Conservation (phyloP, 78 protist genomes). For the Guillardia theta region DNA sequence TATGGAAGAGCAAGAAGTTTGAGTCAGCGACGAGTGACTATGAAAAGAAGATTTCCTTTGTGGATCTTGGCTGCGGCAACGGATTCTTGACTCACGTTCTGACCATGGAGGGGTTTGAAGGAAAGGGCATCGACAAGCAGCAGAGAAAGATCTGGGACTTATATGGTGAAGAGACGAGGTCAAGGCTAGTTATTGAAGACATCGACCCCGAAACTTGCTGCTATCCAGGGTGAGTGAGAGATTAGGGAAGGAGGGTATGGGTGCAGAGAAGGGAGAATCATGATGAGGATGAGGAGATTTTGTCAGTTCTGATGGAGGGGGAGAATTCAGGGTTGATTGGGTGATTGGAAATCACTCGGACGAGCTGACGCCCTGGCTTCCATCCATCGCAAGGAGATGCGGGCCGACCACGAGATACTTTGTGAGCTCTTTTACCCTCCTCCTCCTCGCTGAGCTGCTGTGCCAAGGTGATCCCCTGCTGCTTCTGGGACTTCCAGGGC, state of each 20-base stretch:
- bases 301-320: too few species aligned
- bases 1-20: slow-evolving; percentile 45
- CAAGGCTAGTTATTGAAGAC: slow-evolving; percentile 38
- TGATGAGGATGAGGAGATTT: too few species aligned
- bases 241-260: too few species aligned
- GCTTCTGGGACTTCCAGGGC: slow-evolving; percentile 59
- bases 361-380: slow-evolving; percentile 80
- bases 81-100: slow-evolving; percentile 65
- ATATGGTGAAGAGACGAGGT: slow-evolving; percentile 34
- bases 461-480: slow-evolving; percentile 76
- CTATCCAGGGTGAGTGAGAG: slow-evolving; percentile 44
- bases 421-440: too few species aligned
- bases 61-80: slow-evolving; percentile 80
- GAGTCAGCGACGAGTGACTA: too few species aligned
- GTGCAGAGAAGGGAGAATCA: too few species aligned
- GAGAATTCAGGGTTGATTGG: slow-evolving; percentile 61
- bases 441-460: too few species aligned
- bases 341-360: slow-evolving; percentile 67
- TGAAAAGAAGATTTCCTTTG: slow-evolving; percentile 49
- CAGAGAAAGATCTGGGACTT: slow-evolving; percentile 53
- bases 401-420: slow-evolving; percentile 28
- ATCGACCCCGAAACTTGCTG: slow-evolving; percentile 16
- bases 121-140: slow-evolving; percentile 60
- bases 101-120: slow-evolving; percentile 64
- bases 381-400: slow-evolving; percentile 52